Evolutionary conservation across 495 filamentous ascomycete species (phyloP), one percentile per base, ranked within the genome.

Genomic region (Cercophora newfieldiana): DNA sequence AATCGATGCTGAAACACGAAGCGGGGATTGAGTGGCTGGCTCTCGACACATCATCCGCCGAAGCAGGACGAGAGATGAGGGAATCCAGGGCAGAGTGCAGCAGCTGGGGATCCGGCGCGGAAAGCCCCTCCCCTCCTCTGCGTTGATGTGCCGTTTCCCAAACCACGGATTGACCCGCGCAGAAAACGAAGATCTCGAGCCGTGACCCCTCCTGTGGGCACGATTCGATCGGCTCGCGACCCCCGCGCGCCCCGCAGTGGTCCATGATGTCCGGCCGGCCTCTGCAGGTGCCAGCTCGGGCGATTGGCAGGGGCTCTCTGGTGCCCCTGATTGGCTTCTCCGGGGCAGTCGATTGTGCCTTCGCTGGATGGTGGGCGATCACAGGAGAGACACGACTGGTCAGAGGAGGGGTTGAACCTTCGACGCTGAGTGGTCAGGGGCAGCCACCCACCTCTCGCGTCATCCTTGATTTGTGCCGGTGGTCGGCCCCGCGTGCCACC

Each of bases 371-470:
- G 31, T 26, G 28, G 51, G 30, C 31, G 62, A 33, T 22, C 28
- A 30, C 64, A 55, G 50, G 44, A 59, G 56, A 66, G 64, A 66
- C 64, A 53, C 56, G 55, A 37, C 44, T 51, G 54, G 28, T 31
- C 28, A 26, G 49, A 44, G 29, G 51, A 57, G 58, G 64, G 56
- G 56, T 26, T 29, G 16, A 47, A 60, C 16, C n/a, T 30, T 55
- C 10, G 2, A 7, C 16, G 47, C 60, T 60, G 48, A 66, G 18
- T 66, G 64, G 64, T 10, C 30, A 44, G 31, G 7, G 31, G 61
- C 51, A 26, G 54, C 57, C 64, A 21, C 47, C 64, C 53, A 63
- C 37, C 25, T 66, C 55, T 58, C 66, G 61, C 53, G 60, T 49
- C 51, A 67, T 61, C 59, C 51, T 25, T 30, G 51, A 44, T 44